Percentiles rank a stretch among this genome's conserved stretches.
Evolutionary conservation across 2,329 filamentous ascomycete species (phyloP).

Genomic region (Graphilbum ipis-grandicollis): DNA sequence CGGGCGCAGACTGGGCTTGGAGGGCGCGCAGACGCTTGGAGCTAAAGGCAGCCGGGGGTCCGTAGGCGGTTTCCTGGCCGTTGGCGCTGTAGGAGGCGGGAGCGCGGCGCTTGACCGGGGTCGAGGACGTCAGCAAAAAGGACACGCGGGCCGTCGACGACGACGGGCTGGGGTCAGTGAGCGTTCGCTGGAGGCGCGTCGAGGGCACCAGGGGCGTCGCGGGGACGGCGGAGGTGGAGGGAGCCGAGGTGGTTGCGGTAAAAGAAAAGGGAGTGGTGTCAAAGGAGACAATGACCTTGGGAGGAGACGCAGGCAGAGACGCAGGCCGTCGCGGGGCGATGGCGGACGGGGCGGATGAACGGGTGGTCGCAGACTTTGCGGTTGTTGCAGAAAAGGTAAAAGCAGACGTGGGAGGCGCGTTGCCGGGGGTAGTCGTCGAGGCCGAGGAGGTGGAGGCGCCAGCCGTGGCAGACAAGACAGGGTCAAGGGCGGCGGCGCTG

Average conservation of each 20-base stretch:
- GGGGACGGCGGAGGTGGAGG: not conserved
- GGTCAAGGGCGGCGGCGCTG: constrained; percentile 3
- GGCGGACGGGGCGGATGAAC: not conserved
- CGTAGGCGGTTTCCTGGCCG: constrained; percentile 15
- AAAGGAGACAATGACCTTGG: constrained; percentile 7
- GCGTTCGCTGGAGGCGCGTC: constrained; percentile 11
- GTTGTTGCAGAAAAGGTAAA: not conserved
- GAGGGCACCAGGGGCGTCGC: constrained; percentile 3
- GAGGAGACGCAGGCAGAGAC: constrained; percentile 19
- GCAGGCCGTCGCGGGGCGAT: constrained; percentile 16
- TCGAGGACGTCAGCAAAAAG: not conserved
- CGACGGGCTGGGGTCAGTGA: constrained; percentile 13
- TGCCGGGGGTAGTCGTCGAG: constrained; percentile 8
- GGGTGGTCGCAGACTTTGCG: not conserved
- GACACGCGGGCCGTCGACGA: constrained; percentile 2
- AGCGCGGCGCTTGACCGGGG: constrained; percentile 16
- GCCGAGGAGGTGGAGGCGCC: not conserved
- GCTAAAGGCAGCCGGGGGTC: constrained; percentile 15
- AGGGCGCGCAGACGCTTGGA: constrained; percentile 17
- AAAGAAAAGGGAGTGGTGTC: constrained; percentile 4
- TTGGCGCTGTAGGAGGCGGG: constrained; percentile 20
- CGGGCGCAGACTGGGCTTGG: too few species aligned
- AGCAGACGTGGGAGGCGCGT: not conserved
- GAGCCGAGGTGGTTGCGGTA: not conserved
- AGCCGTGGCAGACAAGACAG: not conserved